Base-by-base conservation (phyloP, 768 basidiomycete genomes). In the Lyophyllum shimeji region DNA sequence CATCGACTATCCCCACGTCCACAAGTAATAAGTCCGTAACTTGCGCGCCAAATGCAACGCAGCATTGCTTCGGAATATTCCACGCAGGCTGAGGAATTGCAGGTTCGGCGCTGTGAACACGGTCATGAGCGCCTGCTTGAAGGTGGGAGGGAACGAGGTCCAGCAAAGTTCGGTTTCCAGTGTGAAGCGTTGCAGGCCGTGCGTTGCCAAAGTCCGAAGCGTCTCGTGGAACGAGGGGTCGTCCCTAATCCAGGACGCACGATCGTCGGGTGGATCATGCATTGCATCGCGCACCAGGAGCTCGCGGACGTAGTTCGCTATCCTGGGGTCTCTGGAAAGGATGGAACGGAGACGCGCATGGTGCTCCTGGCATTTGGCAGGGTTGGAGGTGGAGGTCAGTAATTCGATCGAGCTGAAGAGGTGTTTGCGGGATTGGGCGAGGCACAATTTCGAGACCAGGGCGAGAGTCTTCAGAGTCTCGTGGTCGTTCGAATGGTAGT, bases 211-310 rank as follows among this genome's bases (percentile, higher is more conserved):
- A 13, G 45, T 53, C 9, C 23, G 13, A n/a, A 59, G 49, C 5
- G 58, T 51, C 20, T 55, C 9, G 24, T 59, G 58, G 27, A 59
- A 51, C 17, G n/a, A 39, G 8, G 53, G 15, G 25, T 52, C 54
- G 37, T 53, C 50, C 17, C 50, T 39, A 43, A 59, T 55, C 58
- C 58, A 59, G 3, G 53, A 37, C 3, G 29, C 7, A 9, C 15
- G 27, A 1, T 43, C 20, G 29, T 18, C 9, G 12, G 42, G 6
- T 15, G 31, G 24, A 29, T 59, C 53, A 18, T 29, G 12, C 29
- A 7, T 17, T 2, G 54, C 20, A 20, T 59, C 58, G 15, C 45
- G 50, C 15, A 59, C n/a, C 7, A 34, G 9, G 24, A 59, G 49
- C 43, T 50, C 33, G 13, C 53, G 17, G 6, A 59, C 53, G 29